Evolutionary conservation across 139 green algal genomes (phyloP), one percentile per base, ranked within the genome.

Genomic region (Mychonastes homosphaera): DNA sequence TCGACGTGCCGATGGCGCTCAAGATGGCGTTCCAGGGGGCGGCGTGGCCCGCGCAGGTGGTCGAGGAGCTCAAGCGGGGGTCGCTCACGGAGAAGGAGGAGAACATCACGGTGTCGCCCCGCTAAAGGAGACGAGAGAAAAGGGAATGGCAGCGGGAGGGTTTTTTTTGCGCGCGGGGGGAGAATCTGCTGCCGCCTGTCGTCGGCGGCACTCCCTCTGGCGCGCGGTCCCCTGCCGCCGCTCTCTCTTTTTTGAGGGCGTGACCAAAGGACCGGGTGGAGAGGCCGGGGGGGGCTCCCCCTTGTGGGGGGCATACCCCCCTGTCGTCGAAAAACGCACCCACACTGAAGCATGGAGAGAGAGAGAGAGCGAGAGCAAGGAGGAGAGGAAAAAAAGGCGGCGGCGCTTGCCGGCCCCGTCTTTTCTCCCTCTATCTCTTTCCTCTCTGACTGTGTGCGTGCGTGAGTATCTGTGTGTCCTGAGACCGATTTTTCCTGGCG

Each of bases 101-200:
- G 65, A 91, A 97, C 65, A 95, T 97, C 82, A 97, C 90, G 53
- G 83, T 95, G 10, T 90, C 78, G 48, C 88, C 88, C 48, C 70
- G 88, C 41, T 95, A 89, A 84, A 67, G 23, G 43, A 6, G 26
- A n/a, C 43, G 12, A 8, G 48, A 53, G 59, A 4, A 10, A 50
- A 8, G 4, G n/a, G 24, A 38, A 38, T 23, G 15, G 24, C 39
- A 16, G 47, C 26, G 47, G 26, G 9, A 26, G 12, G 8, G 47
- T 15, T 29, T 13, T 46, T 46, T 46, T 46, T 46, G 16, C 15
- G 44, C n/a, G 19, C n/a, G 8, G 44, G 44, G 8, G 18, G n/a
- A n/a, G 18, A 52, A 15, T 9, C 44, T 8, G 44, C 18, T 9
- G 18, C 23, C 18, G 18, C 9, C 18, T 15, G 12, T 9, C 19